Conservation (phyloP, 768 basidiomycete genomes). For the Pleurotus giganteus region DNA sequence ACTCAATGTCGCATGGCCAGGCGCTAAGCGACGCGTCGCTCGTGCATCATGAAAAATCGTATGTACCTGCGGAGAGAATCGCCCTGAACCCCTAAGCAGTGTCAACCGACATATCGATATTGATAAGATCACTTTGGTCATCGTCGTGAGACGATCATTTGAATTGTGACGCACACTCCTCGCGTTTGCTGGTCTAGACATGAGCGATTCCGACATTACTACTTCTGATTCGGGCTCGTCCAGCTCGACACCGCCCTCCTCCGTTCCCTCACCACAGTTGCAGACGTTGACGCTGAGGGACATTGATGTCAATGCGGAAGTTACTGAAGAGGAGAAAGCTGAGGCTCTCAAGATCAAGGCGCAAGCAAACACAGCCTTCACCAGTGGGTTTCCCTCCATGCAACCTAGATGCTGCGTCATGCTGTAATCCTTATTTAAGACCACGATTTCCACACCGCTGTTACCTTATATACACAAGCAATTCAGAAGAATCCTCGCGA, state of each 20-base stretch:
- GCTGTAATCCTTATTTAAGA: conserved; percentile 28
- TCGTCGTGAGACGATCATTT: conserved; percentile 2
- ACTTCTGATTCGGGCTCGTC: conserved; percentile 36
- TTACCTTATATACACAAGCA: conserved; percentile 77
- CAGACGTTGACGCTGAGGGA: conserved; percentile 41
- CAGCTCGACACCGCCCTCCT: conserved; percentile 52
- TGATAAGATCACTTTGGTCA: not conserved
- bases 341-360: conserved; percentile 74
- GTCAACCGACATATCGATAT: not conserved
- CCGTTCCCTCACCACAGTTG: conserved; percentile 58
- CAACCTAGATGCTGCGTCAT: not conserved
- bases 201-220: conserved; percentile 33
- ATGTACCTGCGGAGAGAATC: too few species aligned
- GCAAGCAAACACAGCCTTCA: conserved; percentile 87
- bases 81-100: too few species aligned
- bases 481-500: conserved; percentile 88
- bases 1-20: not conserved
- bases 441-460: conserved; percentile 76
- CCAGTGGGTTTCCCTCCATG: conserved; percentile 40
- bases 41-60: too few species aligned
- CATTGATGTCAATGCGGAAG: conserved; percentile 32
- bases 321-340: conserved; percentile 69
- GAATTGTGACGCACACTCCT: not conserved
- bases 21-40: not conserved
- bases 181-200: conserved; percentile 12